Base-by-base conservation (phyloP, 2,329 filamentous ascomycete species). In the Chrysoporthe austroafricana region DNA sequence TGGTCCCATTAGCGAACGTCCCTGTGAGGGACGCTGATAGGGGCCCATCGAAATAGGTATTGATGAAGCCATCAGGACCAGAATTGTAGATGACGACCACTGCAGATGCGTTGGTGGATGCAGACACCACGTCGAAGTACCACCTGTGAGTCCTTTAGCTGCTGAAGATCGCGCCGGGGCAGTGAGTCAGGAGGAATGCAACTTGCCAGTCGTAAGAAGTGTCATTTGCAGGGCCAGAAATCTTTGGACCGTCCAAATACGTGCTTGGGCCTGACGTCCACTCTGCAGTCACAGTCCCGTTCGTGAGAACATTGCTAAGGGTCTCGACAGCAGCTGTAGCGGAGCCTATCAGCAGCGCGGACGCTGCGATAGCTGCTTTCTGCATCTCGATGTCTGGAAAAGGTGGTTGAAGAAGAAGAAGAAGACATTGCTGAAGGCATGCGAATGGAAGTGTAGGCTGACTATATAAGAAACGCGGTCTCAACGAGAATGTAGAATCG, bases 51-150 rank as follows among this genome's bases (percentile, higher is more conserved):
- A 26, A 43, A 8, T 61, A 54, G 13, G 21, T 18, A 43, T 61
- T 64, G 43, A 66, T 60, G 50, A 68, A 69, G 18, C 67, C 69
- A 4, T 69, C 42, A 0, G 68, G 61, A 14, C 69, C 70, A 21
- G 42, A 13, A n/a, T 71, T 63, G 60, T 70, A 72, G 50, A 70
- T 66, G 43, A 69, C 67, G n/a, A 70, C 21, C 2, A 50, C 57
- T 11, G 66, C 43, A n/a, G 68, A 69, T 11, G 54, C 50, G 14
- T 70, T 66, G 36, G 39, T 60, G 6, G 58, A 57, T 3, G 58
- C 26, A 18, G 63, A 70, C 0, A 71, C 70, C 1, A 60, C 67
- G 44, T 69, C 69, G 39, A 70, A 69, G 59, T 68, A 69, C 62
- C 67, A 68, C 70, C 70, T 67, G n/a, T 34, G 13, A 21, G 13